Base-by-base conservation (phyloP, 805 yeast genomes). In the Spathaspora gorwiae region DNA sequence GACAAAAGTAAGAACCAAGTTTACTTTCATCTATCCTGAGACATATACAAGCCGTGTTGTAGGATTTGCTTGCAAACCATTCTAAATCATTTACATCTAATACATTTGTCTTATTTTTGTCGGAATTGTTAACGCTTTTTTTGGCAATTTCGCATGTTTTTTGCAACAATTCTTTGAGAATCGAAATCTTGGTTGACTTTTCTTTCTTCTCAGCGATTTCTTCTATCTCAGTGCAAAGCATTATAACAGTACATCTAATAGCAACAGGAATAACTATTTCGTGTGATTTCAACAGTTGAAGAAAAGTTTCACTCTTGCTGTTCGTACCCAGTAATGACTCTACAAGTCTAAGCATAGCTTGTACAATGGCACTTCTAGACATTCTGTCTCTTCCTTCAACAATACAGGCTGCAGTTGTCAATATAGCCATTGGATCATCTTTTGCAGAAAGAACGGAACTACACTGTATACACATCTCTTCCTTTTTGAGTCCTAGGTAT, bases 351-450 rank as follows among this genome's bases (percentile, higher is more conserved):
- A 41, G 10, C 34, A 41, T 29, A 5, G 14, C n/a, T 9, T 39
- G 10, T 30, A 15, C 14, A 7, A 14, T 14, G 9, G 8, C 24
- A 15, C 15, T 8, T 15, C 15, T 9, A 7, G 40, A 27, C 6
- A 43, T n/a, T 5, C 13, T 37, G 14, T 30, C 35, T 34, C 36
- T 43, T 2, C 27, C 34, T 26, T 43, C 45, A 34, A 43, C 30
- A 9, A 37, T 37, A 34, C 45, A 43, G 7, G 40, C 41, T 6
- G 44, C 44, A n/a, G 35, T 13, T 5, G 45, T 34, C 27, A 39
- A 12, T 26, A 43, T 14, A 10, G 31, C 11, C 24, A 39, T 9
- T 10, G 36, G 29, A 12, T 31, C 35, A 13, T 36, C 37, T 3
- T 14, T 14, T 4, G 14, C 7, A 15, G 35, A 15, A 11, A 43